phyloP scores from a whole-genome alignment of 2,329 filamentous ascomycete species.

The Aschersonia sp. region DNA sequence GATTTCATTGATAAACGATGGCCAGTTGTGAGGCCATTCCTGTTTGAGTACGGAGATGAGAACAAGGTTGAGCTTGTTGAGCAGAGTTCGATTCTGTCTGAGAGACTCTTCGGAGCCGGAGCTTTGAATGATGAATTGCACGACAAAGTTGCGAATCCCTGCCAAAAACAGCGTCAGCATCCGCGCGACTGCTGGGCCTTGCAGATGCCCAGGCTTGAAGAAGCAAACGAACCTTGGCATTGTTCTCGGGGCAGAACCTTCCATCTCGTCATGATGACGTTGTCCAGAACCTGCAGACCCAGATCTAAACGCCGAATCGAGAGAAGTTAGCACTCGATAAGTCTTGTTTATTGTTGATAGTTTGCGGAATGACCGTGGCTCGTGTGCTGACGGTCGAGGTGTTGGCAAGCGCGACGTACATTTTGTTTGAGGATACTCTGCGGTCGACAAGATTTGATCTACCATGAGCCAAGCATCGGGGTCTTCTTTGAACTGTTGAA shows the following conservation, averaged over 20 bases:
- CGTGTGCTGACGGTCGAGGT: not conserved
- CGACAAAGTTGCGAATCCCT: constrained; percentile 98
- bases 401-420: constrained; percentile 41
- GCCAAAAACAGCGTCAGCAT: constrained; percentile 3
- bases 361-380: too few relatives aligned
- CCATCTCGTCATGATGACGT: constrained; percentile 98
- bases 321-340: constrained; percentile 6
- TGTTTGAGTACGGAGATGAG: constrained; percentile 97
- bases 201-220: not conserved
- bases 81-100: constrained; percentile 68
- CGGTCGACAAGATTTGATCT: constrained; percentile 89
- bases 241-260: constrained; percentile 93
- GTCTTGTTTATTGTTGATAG: too few relatives aligned
- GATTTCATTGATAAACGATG: constrained; percentile 99
- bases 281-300: constrained; percentile 90
- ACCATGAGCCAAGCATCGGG: constrained; percentile 96
- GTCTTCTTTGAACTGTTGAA: constrained; percentile 84
- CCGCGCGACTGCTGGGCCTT: not conserved
- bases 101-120: constrained; percentile 82
- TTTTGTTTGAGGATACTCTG: constrained; percentile 90
- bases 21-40: constrained; percentile 99
- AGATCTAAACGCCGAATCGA: constrained; percentile 43
- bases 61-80: constrained; percentile 97
- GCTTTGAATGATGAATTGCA: constrained; percentile 93
- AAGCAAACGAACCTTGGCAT: constrained; percentile 55